Conservation (phyloP, 208 protist species). For the Wallacemonas sp. region DNA sequence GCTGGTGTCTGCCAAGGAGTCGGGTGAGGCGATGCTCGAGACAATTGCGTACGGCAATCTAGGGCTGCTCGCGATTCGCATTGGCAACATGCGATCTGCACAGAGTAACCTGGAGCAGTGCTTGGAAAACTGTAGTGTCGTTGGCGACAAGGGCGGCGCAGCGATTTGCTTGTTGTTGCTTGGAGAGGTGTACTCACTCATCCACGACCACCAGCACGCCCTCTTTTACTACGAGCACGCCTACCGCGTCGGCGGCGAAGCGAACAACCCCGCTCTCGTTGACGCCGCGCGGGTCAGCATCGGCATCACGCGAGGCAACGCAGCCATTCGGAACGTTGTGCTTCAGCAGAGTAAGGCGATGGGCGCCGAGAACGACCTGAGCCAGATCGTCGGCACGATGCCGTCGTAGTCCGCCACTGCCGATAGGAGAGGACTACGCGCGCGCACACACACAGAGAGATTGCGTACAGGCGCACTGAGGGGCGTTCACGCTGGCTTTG, state of each 20-base stretch:
- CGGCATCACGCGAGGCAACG: constrained; percentile 72
- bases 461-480: too few species aligned
- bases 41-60: constrained; percentile 85
- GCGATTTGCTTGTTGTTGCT: constrained; percentile 83
- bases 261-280: constrained; percentile 59
- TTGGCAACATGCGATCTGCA: constrained; percentile 76
- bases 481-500: too few species aligned
- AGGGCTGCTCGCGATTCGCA: constrained; percentile 66
- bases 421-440: neutral
- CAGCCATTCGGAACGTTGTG: constrained; percentile 58
- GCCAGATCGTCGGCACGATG: constrained; percentile 52
- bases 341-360: constrained; percentile 55
- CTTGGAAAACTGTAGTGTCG: constrained; percentile 80
- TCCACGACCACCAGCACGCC: constrained; percentile 83
- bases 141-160: constrained; percentile 79
- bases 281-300: constrained; percentile 79
- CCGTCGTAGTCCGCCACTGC: constrained; percentile 17
- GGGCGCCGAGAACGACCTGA: constrained; percentile 54
- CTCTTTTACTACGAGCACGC: constrained; percentile 91
- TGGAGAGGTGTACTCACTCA: constrained; percentile 82
- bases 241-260: constrained; percentile 80
- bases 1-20: constrained; percentile 51
- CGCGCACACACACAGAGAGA: neutral
- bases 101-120: constrained; percentile 79
- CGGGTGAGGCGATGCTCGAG: constrained; percentile 63